Conservation (phyloP, 192 early-diverging fungal species). For the Linnemannia hyalina region DNA sequence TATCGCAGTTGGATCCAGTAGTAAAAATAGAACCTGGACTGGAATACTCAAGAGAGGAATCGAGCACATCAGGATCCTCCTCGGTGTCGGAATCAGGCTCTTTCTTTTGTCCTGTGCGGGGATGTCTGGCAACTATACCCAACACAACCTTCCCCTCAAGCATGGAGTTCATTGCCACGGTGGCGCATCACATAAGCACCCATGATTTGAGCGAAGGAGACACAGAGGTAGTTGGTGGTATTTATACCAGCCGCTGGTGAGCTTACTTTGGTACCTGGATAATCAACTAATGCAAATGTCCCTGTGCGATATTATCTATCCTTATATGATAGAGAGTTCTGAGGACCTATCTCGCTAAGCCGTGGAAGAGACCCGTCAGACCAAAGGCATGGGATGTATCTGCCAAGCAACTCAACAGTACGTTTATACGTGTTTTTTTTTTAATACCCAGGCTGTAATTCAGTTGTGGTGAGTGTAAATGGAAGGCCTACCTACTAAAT, state of each 20-base stretch:
- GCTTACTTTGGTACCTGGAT: not conserved
- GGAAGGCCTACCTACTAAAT: not conserved
- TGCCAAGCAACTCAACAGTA: not conserved
- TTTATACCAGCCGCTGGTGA: not conserved
- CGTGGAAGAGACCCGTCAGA: not conserved
- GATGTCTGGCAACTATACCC: conserved; percentile 1
- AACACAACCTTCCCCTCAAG: not conserved
- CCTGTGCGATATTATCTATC: not conserved
- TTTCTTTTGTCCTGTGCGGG: conserved; percentile 17
- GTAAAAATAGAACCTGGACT: not conserved
- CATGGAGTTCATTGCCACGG: not conserved
- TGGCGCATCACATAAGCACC: conserved; percentile 11
- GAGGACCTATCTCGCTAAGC: conserved; percentile 4
- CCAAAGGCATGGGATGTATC: conserved; percentile 9
- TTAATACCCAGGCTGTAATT: too few species aligned
- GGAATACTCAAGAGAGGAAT: not conserved
- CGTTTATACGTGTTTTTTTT: not conserved
- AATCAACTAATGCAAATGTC: not conserved
- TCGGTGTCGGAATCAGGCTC: conserved; percentile 1
- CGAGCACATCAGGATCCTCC: not conserved
- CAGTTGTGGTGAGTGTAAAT: not conserved
- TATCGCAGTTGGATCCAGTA: not conserved
- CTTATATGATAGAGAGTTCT: not conserved
- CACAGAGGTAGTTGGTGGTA: not conserved
- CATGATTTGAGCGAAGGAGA: conserved; percentile 11